phyloP scores from a whole-genome alignment of 495 filamentous ascomycete species.

The Aspergillus asperescens region DNA sequence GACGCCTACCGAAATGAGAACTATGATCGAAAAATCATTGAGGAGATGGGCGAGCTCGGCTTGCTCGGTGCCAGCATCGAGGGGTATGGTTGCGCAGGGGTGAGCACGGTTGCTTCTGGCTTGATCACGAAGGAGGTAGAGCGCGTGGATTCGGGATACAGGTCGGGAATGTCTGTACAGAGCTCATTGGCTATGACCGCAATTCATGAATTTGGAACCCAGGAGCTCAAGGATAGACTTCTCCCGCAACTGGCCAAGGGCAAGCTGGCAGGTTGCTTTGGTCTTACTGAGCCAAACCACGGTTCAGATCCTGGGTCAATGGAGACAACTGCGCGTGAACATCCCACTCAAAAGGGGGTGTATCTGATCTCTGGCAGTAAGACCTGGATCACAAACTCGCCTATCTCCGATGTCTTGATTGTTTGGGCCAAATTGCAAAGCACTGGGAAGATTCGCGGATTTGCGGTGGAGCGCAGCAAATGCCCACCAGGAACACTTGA shows the following conservation, averaged over 20 bases:
- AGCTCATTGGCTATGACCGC: conserved; percentile 92
- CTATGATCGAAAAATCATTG: conserved; percentile 82
- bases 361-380: conserved; percentile 79
- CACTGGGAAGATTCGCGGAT: conserved; percentile 93
- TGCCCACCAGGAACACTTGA: conserved; percentile 85
- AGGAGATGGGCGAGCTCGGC: conserved; percentile 94
- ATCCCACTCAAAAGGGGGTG: conserved; percentile 82
- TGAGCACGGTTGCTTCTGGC: conserved; percentile 83
- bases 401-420: conserved; percentile 83
- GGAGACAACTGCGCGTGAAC: conserved; percentile 82
- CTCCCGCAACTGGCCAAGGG: conserved; percentile 82
- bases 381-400: conserved; percentile 99
- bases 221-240: conserved; percentile 85
- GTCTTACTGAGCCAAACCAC: conserved; percentile 95
- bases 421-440: conserved; percentile 92
- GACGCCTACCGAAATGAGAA: conserved; percentile 94
- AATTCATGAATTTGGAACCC: conserved; percentile 88
- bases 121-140: conserved; percentile 95
- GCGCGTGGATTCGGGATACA: conserved; percentile 91
- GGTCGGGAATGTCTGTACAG: conserved; percentile 94
- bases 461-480: conserved; percentile 74
- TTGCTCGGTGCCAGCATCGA: conserved; percentile 86
- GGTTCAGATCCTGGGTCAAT: conserved; percentile 94
- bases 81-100: conserved; percentile 93
- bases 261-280: conserved; percentile 84